Evolutionary conservation across 345 rosid genomes (phyloP), one percentile per base, ranked within the genome.

Genomic region (Arabidopsis arenosa): DNA sequence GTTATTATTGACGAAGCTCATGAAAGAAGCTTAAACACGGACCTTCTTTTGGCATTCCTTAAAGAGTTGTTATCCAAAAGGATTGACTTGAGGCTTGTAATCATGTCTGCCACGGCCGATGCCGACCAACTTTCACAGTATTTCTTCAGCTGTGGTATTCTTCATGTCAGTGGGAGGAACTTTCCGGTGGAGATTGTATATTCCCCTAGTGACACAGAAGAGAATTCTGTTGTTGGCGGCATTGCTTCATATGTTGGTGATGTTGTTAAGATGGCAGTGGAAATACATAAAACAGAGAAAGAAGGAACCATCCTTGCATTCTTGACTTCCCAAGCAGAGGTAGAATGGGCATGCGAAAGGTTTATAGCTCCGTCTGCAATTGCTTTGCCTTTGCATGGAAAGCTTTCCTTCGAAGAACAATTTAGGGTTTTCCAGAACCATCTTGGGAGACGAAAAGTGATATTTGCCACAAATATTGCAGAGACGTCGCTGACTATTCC

Each of bases 91-190:
- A 87, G 90, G 84, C 87, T 93, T 76, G 72, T 93, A 54, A 88
- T 93, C 83, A 93, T 93, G 98, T 93, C 97, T 54, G 98, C 98
- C 68, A 93, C 98, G 28, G 98, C 93, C 12, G 88, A 93, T 85
- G 88, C 97, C 44, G 60, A 70, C 62, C 90, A 88, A 75, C 90
- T 93, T n/a, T 85, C 98, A 17, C 74, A 83, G 12, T 93, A 87
- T 84, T 88, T 91, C 71, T 91, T 81, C 52, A 84, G 86, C 37
- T 93, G 94, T 72, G 63, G 59, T 43, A 85, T 89, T 61, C 76
- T 84, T 79, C 74, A 65, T 78, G 88, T 90, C 53, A 28, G 13
- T 52, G 98, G 98, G 26, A 87, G 98, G 80, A 87, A 80, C 71
- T 91, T 85, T 77, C 93, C 97, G 4, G 96, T 93, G 64, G 92